Evolutionary conservation across 345 rosid genomes (phyloP).

Genomic region (Anacardium occidentale): DNA sequence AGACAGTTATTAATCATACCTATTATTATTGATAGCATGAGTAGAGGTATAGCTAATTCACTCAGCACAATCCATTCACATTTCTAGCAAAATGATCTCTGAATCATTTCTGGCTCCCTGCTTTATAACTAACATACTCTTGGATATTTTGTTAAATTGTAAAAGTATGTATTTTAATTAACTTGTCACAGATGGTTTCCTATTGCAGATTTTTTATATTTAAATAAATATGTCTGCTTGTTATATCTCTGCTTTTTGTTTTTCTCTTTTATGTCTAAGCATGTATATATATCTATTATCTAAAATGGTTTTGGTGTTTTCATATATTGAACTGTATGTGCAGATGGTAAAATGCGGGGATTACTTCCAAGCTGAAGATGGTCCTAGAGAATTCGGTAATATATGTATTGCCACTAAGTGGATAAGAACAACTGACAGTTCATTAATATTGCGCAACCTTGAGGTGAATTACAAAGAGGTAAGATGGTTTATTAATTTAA

Average conservation of each 20-base stretch:
- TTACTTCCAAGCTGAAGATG: slow-evolving; percentile 76
- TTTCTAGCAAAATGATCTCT: neutral
- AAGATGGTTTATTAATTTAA: slow-evolving; percentile 17
- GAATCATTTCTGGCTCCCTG: neutral
- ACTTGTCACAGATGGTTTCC: slow-evolving; percentile 5
- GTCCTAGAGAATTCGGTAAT: slow-evolving; percentile 81
- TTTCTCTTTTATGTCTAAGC: neutral
- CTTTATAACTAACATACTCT: neutral
- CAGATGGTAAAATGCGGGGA: slow-evolving; percentile 81
- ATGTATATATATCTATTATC: neutral
- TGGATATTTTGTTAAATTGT: neutral
- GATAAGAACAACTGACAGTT: slow-evolving; percentile 52
- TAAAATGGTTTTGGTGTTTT: neutral
- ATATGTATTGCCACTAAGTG: slow-evolving; percentile 52
- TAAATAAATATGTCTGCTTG: no score
- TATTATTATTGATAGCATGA: neutral
- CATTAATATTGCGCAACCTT: slow-evolving; percentile 65
- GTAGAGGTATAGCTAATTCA: neutral
- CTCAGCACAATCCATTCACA: neutral
- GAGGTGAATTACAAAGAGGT: slow-evolving; percentile 80
- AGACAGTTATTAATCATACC: neutral
- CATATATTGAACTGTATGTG: slow-evolving; percentile 20
- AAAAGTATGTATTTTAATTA: neutral
- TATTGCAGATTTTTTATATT: neutral
- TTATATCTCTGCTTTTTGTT: neutral